phyloP scores from a whole-genome alignment of 139 green algal genomes.

The Closterium sp. region DNA sequence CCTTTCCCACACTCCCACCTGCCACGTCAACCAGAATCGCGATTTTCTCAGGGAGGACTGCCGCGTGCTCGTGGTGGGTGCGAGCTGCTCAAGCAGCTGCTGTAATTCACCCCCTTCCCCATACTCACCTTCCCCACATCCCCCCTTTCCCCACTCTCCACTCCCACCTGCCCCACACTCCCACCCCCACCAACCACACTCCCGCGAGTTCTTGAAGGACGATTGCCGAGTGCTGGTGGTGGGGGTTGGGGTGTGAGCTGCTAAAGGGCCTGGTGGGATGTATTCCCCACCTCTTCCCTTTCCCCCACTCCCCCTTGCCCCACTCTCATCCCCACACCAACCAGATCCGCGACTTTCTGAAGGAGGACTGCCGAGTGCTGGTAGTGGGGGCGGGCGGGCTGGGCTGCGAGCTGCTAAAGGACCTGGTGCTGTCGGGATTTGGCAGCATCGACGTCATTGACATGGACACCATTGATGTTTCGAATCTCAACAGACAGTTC shows the following conservation, averaged over 20 bases:
- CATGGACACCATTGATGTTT: conserved; percentile 99
- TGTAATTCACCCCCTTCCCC: too few species aligned
- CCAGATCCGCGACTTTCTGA: conserved; percentile 50
- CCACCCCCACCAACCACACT: not conserved
- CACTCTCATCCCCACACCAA: not conserved
- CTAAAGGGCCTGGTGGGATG: not conserved
- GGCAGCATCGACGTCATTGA: conserved; percentile 98
- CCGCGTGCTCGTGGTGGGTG: too few species aligned
- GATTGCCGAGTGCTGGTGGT: conserved; percentile 66
- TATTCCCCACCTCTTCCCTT: too few species aligned
- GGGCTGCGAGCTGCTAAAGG: conserved; percentile 99
- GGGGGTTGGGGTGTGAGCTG: not conserved
- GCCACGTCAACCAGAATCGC: not conserved
- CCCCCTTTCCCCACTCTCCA: too few species aligned
- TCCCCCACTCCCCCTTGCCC: too few species aligned
- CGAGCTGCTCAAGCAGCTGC: too few species aligned
- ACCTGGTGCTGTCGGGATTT: conserved; percentile 93
- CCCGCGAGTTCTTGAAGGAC: conserved; percentile 48
- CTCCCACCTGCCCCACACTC: too few species aligned
- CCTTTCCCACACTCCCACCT: not conserved
- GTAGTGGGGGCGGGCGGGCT: conserved; percentile 93
- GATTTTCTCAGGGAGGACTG: too few species aligned
- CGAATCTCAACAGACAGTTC: conserved; percentile 98
- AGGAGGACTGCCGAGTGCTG: conserved; percentile 65
- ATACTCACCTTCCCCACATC: too few species aligned